These are phyloP conservation scores for Xylaria digitata DNA, from an alignment of 2,329 filamentous ascomycete genomes.

Conservation along the genomic window DNA sequence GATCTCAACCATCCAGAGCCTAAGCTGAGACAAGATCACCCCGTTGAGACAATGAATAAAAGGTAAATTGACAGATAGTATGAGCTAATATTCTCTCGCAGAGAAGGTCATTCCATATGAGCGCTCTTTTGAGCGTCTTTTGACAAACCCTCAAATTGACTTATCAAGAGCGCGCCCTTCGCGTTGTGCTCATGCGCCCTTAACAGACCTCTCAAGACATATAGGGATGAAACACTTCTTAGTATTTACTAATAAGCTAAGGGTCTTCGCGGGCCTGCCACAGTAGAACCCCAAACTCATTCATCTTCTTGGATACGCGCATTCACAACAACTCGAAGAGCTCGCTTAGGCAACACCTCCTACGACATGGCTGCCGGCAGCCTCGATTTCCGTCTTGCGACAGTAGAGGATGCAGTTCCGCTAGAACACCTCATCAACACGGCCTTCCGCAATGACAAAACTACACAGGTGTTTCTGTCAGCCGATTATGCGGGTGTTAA, in stretches of 20 bases:
- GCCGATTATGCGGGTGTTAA: constrained; percentile 27
- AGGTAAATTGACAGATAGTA: not conserved
- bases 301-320: not conserved
- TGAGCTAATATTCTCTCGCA: not conserved
- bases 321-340: not conserved
- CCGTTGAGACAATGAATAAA: not conserved
- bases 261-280: not conserved
- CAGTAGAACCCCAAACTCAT: not conserved
- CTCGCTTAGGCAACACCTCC: not conserved
- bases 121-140: not conserved
- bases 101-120: not conserved
- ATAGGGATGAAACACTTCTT: not conserved
- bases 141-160: not conserved
- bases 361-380: constrained; percentile 11
- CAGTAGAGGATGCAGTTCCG: constrained; percentile 36
- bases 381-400: constrained; percentile 40
- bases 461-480: constrained; percentile 37
- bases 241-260: constrained; percentile 13
- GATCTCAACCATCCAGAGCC: too few species aligned
- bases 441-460: constrained; percentile 38
- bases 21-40: not conserved
- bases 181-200: constrained; percentile 18
- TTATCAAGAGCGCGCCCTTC: constrained; percentile 29
- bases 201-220: not conserved
- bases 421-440: constrained; percentile 40